These are phyloP conservation scores for Scalesia atractyloides DNA, from an alignment of 129 eudicot genomes.

Conservation along the genomic window DNA sequence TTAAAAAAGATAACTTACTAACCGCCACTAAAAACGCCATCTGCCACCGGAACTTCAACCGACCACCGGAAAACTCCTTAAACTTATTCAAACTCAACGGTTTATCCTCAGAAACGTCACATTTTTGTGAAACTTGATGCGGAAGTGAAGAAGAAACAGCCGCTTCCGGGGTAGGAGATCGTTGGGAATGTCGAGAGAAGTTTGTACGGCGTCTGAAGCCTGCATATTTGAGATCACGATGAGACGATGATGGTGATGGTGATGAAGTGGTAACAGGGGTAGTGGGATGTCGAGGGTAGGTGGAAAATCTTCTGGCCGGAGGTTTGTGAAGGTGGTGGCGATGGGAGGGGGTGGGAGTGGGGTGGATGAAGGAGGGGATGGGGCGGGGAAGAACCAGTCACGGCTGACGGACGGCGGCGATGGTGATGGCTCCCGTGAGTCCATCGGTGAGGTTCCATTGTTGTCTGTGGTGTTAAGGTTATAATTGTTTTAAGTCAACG, in stretches of 20 bases:
- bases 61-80: constrained; percentile 21
- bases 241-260: constrained; percentile 8
- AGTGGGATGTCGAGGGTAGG: constrained; percentile 36
- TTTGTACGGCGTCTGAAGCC: constrained; percentile 43
- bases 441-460: constrained; percentile 29
- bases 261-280: neutral
- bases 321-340: constrained; percentile 36
- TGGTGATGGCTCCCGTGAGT: constrained; percentile 30
- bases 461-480: constrained; percentile 16
- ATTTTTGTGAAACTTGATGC: constrained; percentile 24
- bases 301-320: constrained; percentile 59
- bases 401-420: constrained; percentile 45
- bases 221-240: constrained; percentile 38
- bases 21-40: constrained; percentile 55
- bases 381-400: constrained; percentile 81
- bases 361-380: constrained; percentile 55
- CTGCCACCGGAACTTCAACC: constrained; percentile 57
- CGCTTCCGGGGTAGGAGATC: constrained; percentile 22
- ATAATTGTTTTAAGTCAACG: constrained; percentile 24
- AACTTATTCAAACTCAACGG: constrained; percentile 17
- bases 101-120: constrained; percentile 33
- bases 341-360: constrained; percentile 10
- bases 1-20: constrained; percentile 13
- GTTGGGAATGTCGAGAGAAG: constrained; percentile 30
- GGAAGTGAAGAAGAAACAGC: constrained; percentile 3